phyloP scores from a whole-genome alignment of 129 eudicot genomes.

The Saposhnikovia divaricata region DNA sequence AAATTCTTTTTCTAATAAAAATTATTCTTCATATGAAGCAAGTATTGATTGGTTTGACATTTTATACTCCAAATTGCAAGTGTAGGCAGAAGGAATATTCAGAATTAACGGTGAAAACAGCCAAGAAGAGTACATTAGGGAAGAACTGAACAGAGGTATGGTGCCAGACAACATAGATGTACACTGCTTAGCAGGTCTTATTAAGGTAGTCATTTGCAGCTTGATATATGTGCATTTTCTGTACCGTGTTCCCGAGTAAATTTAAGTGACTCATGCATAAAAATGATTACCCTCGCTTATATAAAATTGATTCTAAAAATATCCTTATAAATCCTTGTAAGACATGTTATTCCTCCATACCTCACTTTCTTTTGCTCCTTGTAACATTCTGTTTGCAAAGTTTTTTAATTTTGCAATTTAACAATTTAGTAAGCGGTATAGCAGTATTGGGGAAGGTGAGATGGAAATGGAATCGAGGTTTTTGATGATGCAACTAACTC shows the following conservation, averaged over 20 bases:
- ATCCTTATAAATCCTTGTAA: not conserved
- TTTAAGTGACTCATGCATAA: not conserved
- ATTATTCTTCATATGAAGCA: not conserved
- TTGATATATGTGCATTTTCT: not conserved
- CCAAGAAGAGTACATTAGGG: constrained; percentile 88
- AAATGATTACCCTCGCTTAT: not conserved
- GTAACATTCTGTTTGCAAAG: not conserved
- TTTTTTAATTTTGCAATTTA: too few relatives aligned
- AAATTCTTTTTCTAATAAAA: not conserved
- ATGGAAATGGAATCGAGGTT: too few relatives aligned
- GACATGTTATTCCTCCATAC: not conserved
- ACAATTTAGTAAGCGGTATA: too few relatives aligned
- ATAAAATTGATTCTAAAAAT: not conserved
- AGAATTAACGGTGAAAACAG: constrained; percentile 92
- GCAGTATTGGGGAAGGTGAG: too few relatives aligned
- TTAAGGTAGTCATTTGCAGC: constrained; percentile 56
- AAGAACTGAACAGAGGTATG: constrained; percentile 73
- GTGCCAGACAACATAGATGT: constrained; percentile 86
- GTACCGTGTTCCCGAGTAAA: not conserved
- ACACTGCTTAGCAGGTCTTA: constrained; percentile 95
- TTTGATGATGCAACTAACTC: not conserved
- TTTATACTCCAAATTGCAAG: constrained; percentile 34
- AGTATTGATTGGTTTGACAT: constrained; percentile 4
- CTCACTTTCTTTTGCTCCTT: not conserved
- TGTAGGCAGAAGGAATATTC: constrained; percentile 93